Evolutionary conservation across 169 alveolate species (phyloP).

Genomic region (Plasmodium inui): DNA sequence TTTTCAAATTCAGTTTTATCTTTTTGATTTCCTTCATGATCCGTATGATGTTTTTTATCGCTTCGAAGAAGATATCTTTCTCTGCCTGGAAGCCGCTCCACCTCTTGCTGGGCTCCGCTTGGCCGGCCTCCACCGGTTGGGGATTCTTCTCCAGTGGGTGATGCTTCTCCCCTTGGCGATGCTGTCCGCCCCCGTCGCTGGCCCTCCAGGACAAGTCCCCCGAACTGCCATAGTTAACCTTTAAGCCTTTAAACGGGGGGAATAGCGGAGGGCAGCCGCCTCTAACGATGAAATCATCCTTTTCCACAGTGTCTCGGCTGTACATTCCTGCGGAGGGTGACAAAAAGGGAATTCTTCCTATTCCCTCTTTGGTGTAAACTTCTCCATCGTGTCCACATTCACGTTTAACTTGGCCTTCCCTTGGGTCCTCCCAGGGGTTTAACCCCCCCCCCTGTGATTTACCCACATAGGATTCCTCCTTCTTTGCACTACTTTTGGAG

Average conservation of each 20-base stretch:
- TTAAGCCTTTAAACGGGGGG: neutral
- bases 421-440: neutral
- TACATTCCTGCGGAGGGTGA: neutral
- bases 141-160: neutral
- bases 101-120: neutral
- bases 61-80: slow-evolving; percentile 36
- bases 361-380: neutral
- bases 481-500: neutral
- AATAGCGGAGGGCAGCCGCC: neutral
- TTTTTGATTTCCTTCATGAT: slow-evolving; percentile 47
- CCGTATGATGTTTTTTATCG: slow-evolving; percentile 35
- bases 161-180: neutral
- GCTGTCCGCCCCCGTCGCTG: neutral
- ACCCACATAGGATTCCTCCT: neutral
- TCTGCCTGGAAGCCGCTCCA: slow-evolving; percentile 3
- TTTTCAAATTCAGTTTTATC: slow-evolving; percentile 17
- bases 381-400: neutral
- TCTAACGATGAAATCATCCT: neutral
- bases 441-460: neutral
- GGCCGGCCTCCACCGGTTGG: neutral
- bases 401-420: neutral
- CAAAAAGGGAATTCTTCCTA: neutral
- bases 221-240: neutral
- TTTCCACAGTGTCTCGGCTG: neutral
- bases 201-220: neutral